phyloP scores from a whole-genome alignment of 352 stramenopile species.

The Elongisporangium prolatum region DNA sequence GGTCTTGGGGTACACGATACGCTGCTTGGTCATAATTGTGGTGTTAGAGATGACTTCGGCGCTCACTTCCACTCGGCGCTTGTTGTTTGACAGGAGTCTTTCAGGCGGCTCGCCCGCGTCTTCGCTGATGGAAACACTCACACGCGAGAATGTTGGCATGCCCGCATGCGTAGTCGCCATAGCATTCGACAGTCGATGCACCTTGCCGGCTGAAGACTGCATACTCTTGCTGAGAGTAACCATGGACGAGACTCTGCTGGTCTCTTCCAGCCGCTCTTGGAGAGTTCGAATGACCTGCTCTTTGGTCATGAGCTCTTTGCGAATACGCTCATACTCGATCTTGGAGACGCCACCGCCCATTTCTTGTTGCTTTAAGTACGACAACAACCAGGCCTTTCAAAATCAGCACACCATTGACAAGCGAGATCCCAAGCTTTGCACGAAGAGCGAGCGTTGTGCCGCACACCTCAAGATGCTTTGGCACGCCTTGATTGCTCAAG shows the following conservation, averaged over 20 bases:
- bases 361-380: conserved; percentile 2
- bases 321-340: conserved; percentile 65
- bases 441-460: not conserved
- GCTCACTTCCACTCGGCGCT: conserved; percentile 67
- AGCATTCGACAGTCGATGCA: not conserved
- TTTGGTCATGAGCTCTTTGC: conserved; percentile 61
- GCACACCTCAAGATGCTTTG: not conserved
- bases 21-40: conserved; percentile 51
- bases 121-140: not conserved
- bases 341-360: conserved; percentile 78
- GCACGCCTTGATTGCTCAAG: not conserved
- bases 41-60: conserved; percentile 74
- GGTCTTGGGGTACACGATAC: conserved; percentile 57
- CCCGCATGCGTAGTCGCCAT: no score
- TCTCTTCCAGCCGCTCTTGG: conserved; percentile 46
- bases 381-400: not conserved
- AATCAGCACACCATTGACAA: not conserved
- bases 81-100: conserved; percentile 11
- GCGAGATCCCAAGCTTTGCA: not conserved
- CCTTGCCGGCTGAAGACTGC: not conserved
- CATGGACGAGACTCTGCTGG: conserved; percentile 13
- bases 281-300: conserved; percentile 65
- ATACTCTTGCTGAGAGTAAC: conserved; percentile 1
- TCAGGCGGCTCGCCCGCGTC: not conserved
- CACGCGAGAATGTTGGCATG: not conserved